Conservation (phyloP, 1,139 yeast species). For the Debaryomyces udenii region DNA sequence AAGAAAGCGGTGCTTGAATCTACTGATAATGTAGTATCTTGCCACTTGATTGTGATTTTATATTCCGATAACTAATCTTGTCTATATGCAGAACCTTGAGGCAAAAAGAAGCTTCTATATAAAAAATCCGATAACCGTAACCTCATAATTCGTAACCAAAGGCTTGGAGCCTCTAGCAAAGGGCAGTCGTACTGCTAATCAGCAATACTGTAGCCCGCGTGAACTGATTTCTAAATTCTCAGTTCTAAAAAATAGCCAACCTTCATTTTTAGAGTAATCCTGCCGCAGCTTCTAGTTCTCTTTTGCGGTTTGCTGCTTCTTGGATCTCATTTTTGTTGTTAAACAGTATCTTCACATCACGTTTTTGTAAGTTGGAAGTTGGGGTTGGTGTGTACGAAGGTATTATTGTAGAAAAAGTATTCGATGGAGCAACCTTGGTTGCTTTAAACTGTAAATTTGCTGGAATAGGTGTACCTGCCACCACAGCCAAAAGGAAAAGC, state of each 20-base stretch:
- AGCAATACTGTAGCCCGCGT: too few relatives aligned
- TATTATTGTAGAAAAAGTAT: conserved; percentile 21
- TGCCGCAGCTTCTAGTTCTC: not conserved
- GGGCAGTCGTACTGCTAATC: too few relatives aligned
- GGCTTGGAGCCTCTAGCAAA: too few relatives aligned
- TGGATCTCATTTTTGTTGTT: conserved; percentile 18
- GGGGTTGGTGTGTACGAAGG: conserved; percentile 25
- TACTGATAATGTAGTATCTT: not conserved
- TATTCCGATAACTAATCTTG: conserved; percentile 6
- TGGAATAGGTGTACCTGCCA: conserved; percentile 28
- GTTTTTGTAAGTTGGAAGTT: conserved; percentile 8
- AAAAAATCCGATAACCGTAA: not conserved
- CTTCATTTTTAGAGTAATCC: not conserved
- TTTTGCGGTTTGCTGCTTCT: conserved; percentile 5
- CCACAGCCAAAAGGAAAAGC: conserved; percentile 5
- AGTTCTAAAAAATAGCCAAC: too few relatives aligned
- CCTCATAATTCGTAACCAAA: not conserved
- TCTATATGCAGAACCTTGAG: conserved; percentile 4
- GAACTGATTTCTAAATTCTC: too few relatives aligned
- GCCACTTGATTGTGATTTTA: conserved; percentile 9
- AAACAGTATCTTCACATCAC: conserved; percentile 16
- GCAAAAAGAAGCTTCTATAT: conserved; percentile 5
- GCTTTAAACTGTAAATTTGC: conserved; percentile 28
- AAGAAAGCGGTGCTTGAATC: not conserved
- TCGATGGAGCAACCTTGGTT: conserved; percentile 12